Evolutionary conservation across 1,139 yeast genomes (phyloP).

Genomic region (Kurtzmaniella natalensis): DNA sequence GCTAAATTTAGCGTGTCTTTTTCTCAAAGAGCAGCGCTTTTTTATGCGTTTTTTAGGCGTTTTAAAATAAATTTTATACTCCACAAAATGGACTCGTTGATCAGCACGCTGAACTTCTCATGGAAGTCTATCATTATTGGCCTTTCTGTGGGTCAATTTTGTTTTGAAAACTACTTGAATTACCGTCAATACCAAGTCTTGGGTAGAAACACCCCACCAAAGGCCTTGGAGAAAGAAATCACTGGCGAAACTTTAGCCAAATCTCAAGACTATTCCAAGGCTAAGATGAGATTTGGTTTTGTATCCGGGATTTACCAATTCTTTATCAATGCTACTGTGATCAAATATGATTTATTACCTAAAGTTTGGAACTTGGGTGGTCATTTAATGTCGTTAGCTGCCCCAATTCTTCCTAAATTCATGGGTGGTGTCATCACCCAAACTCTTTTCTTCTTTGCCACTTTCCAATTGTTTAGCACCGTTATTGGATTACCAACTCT

Average conservation of each 20-base stretch:
- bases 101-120: slow-evolving; percentile 44
- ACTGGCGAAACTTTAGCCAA: slow-evolving; percentile 70
- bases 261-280: slow-evolving; percentile 74
- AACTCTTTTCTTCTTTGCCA: slow-evolving; percentile 56
- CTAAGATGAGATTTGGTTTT: slow-evolving; percentile 73
- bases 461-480: slow-evolving; percentile 43
- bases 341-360: slow-evolving; percentile 65
- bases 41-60: no score
- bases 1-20: no score
- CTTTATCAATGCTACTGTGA: slow-evolving; percentile 51
- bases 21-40: no score
- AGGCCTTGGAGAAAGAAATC: slow-evolving; percentile 58
- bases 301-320: slow-evolving; percentile 50
- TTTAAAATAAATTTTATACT: slow-evolving; percentile 1
- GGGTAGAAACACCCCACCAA: slow-evolving; percentile 52
- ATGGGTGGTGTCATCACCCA: slow-evolving; percentile 60
- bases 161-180: slow-evolving; percentile 69
- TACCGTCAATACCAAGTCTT: slow-evolving; percentile 75
- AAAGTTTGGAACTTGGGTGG: slow-evolving; percentile 61
- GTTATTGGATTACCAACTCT: slow-evolving; percentile 60
- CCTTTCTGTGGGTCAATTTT: slow-evolving; percentile 69
- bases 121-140: slow-evolving; percentile 79
- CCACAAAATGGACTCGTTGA: slow-evolving; percentile 15
- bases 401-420: slow-evolving; percentile 36
- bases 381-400: slow-evolving; percentile 25